phyloP scores from a whole-genome alignment of 1,284 basidiomycete genomes.

The Apiotrichum veenhuisii region DNA sequence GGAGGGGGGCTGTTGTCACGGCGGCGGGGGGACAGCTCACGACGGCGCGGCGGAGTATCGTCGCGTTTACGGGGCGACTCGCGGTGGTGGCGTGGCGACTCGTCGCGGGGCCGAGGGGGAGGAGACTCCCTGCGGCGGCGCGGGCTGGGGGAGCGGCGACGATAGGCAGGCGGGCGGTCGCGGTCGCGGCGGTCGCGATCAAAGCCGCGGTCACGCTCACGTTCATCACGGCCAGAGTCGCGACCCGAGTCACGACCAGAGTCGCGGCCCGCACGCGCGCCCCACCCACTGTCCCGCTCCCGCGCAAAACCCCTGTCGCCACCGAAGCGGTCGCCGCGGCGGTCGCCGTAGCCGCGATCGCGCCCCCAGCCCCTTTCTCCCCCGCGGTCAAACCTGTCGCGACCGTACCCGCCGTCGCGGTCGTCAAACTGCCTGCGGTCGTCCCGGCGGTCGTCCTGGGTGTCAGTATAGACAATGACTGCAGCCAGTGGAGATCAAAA shows the following conservation, averaged over 20 bases:
- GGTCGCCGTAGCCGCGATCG: conserved; percentile 12
- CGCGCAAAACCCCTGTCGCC: not conserved
- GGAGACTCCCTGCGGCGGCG: conserved; percentile 3
- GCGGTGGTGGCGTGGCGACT: not conserved
- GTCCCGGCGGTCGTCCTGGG: conserved; percentile 7
- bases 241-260: not conserved
- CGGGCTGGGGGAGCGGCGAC: not conserved
- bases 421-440: conserved; percentile 5
- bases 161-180: not conserved
- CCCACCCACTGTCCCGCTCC: conserved; percentile 14
- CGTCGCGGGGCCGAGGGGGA: conserved; percentile 1
- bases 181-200: not conserved
- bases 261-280: not conserved
- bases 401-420: not conserved
- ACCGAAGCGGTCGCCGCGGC: not conserved
- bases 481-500: not conserved
- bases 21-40: not conserved
- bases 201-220: not conserved
- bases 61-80: conserved; percentile 11
- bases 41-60: conserved; percentile 6
- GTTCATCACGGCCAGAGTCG: not conserved
- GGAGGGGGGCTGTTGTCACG: conserved; percentile 3
- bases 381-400: conserved; percentile 2
- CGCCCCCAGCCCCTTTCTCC: conserved; percentile 6
- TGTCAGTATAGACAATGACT: not conserved